phyloP scores from a whole-genome alignment of 1,284 basidiomycete genomes.

The Porodaedalea pini region DNA sequence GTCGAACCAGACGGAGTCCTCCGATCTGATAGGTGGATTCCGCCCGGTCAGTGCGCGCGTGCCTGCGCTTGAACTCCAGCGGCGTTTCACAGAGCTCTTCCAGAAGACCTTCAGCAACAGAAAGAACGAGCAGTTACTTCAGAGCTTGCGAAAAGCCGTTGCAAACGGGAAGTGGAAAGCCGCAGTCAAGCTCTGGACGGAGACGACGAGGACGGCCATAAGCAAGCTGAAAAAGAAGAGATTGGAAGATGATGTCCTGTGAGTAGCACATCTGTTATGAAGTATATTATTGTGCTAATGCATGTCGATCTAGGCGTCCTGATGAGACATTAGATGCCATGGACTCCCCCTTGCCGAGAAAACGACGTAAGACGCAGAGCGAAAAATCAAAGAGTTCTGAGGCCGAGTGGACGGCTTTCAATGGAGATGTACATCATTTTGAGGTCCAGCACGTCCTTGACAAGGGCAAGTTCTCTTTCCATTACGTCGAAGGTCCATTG shows the following conservation, averaged over 20 bases:
- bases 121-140: slow-evolving; percentile 88
- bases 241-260: slow-evolving; percentile 29
- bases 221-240: slow-evolving; percentile 52
- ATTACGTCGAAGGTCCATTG: slow-evolving; percentile 94
- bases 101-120: slow-evolving; percentile 84
- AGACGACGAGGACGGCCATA: slow-evolving; percentile 68
- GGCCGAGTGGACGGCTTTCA: slow-evolving; percentile 71
- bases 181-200: slow-evolving; percentile 81
- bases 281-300: too few relatives aligned
- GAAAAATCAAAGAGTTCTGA: slow-evolving; percentile 43
- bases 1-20: slow-evolving; percentile 95
- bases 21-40: slow-evolving; percentile 93
- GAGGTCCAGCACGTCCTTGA: slow-evolving; percentile 83
- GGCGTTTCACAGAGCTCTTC: slow-evolving; percentile 82
- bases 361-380: slow-evolving; percentile 68
- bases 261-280: not conserved
- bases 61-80: slow-evolving; percentile 73
- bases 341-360: slow-evolving; percentile 55
- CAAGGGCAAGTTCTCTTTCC: slow-evolving; percentile 87
- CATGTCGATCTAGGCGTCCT: slow-evolving; percentile 6
- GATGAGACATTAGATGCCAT: slow-evolving; percentile 27
- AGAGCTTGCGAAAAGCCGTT: slow-evolving; percentile 81
- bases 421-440: slow-evolving; percentile 74
- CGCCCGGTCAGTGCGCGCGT: slow-evolving; percentile 88
- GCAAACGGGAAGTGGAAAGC: slow-evolving; percentile 84